Conservation (phyloP, 2,329 filamentous ascomycete genomes). For the Sporothrix mexicana region DNA sequence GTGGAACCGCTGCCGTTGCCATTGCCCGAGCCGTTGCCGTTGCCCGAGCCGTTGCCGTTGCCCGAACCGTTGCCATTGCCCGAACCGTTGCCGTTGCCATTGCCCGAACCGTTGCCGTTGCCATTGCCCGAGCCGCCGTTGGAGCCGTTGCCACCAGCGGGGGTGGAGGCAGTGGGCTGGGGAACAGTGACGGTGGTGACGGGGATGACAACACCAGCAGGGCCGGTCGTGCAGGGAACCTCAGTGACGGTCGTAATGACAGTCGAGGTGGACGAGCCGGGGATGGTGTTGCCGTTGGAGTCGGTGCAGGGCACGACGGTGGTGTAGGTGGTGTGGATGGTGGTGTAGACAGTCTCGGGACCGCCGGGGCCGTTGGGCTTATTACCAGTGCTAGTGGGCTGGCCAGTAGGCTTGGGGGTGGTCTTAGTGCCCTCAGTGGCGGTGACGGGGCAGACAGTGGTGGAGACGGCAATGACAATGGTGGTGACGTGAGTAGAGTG, state of each 20-base stretch:
- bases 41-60: not conserved
- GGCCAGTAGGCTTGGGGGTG: constrained; percentile 42
- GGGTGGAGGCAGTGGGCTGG: constrained; percentile 38
- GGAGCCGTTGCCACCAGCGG: constrained; percentile 27
- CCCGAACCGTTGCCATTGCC: not conserved
- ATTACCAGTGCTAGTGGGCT: not conserved
- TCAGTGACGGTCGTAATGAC: constrained; percentile 56
- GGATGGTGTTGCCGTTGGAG: constrained; percentile 52
- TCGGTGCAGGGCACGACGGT: constrained; percentile 58
- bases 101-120: constrained; percentile 37
- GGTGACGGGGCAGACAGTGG: constrained; percentile 67
- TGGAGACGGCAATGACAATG: constrained; percentile 61
- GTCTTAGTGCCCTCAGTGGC: constrained; percentile 51
- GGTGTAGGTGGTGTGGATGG: constrained; percentile 57
- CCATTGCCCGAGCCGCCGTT: constrained; percentile 35
- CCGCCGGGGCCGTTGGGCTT: not conserved
- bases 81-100: constrained; percentile 39
- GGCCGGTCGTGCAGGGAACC: constrained; percentile 50
- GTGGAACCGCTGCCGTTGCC: not conserved
- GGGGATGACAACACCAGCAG: constrained; percentile 7
- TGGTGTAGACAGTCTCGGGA: constrained; percentile 48
- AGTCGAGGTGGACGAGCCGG: constrained; percentile 57
- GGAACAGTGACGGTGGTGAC: constrained; percentile 49
- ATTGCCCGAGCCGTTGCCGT: not conserved
- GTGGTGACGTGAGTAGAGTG: constrained; percentile 53